Evolutionary conservation across 306 rosid genomes (phyloP), one percentile per base, ranked within the genome.

Genomic region (Pyrus pyrifolia): DNA sequence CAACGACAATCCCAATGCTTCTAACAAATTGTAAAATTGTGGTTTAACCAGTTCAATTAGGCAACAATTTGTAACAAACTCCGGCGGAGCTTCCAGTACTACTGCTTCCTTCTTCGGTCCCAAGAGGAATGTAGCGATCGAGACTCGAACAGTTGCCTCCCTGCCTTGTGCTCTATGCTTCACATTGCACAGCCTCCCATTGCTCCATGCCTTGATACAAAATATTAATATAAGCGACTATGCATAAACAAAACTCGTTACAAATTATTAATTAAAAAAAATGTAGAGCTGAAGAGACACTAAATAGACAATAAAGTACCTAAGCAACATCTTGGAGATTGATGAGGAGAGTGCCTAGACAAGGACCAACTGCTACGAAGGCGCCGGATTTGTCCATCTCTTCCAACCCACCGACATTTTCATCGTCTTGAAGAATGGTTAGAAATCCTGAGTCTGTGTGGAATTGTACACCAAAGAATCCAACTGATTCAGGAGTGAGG

Each of bases 341-440:
- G 73, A 79, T 84, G 2, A 87, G 64, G 55, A 91, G 74, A 51
- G 87, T 65, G 14, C 88, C 89, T 4, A 84, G 70, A 17, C 74
- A 72, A n/a, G 92, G 89, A 74, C 83, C 86, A 23, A 85, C 77
- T 0, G 83, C 30, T 27, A 86, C 79, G 45, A 86, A 83, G 4
- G 77, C 77, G 12, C 79, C 86, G 71, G 76, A 79, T 31, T 21
- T 21, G 80, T 86, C 44, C 86, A 88, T 78, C 11, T 86, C 83
- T 85, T 91, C 82, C 46, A 88, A 91, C 1, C 97, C 95, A 21
- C 88, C 89, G 25, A 89, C 91, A 21, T 72, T 76, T 67, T 91
- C 93, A 75, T 89, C 93, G 2, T 89, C 96, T 79, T 87, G 95
- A 73, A 91, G 89, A 73, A 86, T 79, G 45, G 93, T 89, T 17